phyloP scores from a whole-genome alignment of 2,329 filamentous ascomycete species.

The Onygenales sp. region DNA sequence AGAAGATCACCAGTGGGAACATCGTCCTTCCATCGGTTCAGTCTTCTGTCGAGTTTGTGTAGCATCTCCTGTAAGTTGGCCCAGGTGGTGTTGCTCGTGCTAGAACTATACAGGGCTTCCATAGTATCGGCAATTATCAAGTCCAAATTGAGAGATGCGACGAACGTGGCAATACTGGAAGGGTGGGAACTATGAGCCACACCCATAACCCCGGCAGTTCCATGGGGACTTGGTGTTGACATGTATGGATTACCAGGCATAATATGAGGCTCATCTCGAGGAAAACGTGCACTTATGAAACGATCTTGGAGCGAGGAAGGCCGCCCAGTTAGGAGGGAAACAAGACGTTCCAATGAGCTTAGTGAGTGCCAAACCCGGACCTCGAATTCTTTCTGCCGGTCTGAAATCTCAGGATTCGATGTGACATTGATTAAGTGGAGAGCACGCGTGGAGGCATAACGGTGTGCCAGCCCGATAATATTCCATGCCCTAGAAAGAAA shows the following conservation, averaged over 20 bases:
- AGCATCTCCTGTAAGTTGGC: constrained; percentile 24
- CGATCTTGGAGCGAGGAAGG: constrained; percentile 22
- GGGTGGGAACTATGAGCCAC: neutral
- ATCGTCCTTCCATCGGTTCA: constrained; percentile 24
- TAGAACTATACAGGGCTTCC: constrained; percentile 23
- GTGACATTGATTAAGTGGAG: constrained; percentile 26
- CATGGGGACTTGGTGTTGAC: neutral
- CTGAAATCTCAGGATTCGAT: constrained; percentile 13
- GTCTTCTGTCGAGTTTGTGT: constrained; percentile 15
- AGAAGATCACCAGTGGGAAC: constrained; percentile 15
- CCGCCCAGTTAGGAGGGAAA: constrained; percentile 29
- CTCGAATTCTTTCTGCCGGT: constrained; percentile 23
- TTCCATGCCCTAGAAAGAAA: constrained; percentile 24
- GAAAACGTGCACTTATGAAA: constrained; percentile 22
- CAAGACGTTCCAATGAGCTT: constrained; percentile 25
- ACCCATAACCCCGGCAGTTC: neutral
- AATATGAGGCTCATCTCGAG: constrained; percentile 18
- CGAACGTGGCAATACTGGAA: constrained; percentile 6
- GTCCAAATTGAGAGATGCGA: constrained; percentile 10
- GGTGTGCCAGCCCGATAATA: constrained; percentile 25
- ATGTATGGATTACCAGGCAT: neutral
- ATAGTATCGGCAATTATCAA: constrained; percentile 21
- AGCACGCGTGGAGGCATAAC: constrained; percentile 26
- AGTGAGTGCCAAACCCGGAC: constrained; percentile 32
- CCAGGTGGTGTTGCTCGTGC: constrained; percentile 23